phyloP scores from a whole-genome alignment of 306 rosid genomes.

The Casuarina cunninghamiana region DNA sequence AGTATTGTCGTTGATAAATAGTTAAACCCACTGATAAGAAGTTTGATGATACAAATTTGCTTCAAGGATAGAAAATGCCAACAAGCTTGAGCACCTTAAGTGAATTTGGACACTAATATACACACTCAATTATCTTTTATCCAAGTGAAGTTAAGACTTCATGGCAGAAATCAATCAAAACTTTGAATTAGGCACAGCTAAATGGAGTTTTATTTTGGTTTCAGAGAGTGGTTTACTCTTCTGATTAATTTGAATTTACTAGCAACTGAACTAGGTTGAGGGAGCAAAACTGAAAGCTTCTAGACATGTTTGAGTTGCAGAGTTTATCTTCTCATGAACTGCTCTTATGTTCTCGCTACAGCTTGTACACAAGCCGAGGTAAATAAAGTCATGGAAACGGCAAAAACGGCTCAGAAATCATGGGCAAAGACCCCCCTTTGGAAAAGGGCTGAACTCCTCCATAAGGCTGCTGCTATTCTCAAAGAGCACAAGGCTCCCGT shows the following conservation, averaged over 20 bases:
- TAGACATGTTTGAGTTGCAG: background rate
- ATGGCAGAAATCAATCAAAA: background rate
- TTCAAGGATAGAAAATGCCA: background rate
- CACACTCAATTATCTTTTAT: background rate
- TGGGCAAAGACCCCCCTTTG: constrained; percentile 99
- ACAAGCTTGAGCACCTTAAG: background rate
- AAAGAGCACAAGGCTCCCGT: constrained; percentile 86
- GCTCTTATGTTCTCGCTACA: constrained; percentile 28
- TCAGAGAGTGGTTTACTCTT: background rate
- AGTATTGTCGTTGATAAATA: background rate
- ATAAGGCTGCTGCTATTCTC: constrained; percentile 91
- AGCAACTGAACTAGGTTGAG: background rate
- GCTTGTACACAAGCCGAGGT: constrained; percentile 97
- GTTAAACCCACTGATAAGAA: background rate
- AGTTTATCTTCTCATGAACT: constrained; percentile 9
- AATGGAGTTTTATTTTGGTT: background rate
- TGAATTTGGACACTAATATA: background rate
- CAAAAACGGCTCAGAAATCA: constrained; percentile 80
- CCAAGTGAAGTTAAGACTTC: too few relatives aligned
- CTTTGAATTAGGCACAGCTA: background rate
- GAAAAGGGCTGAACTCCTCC: constrained; percentile 96
- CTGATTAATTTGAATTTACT: background rate
- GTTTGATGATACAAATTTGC: background rate
- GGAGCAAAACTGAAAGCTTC: background rate
- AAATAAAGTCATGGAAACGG: constrained; percentile 76